These are phyloP conservation scores for Phytophthora pini DNA, from an alignment of 352 stramenopile species.

Conservation along the genomic window DNA sequence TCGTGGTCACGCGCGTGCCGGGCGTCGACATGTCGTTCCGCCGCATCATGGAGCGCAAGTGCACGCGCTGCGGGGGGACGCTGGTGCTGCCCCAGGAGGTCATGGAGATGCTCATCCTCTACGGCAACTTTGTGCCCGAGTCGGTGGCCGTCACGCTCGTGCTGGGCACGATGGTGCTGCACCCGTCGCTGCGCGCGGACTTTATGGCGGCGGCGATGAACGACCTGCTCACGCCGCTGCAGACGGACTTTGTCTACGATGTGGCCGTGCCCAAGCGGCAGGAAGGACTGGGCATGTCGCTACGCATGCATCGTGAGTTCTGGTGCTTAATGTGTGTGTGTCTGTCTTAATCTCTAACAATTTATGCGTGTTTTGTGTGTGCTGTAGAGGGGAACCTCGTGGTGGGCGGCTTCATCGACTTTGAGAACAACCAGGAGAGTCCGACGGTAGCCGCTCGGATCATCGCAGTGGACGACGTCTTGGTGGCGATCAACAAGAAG, in stretches of 20 bases:
- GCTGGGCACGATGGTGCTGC: constrained; percentile 70
- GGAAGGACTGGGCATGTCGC: constrained; percentile 84
- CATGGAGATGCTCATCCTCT: constrained; percentile 91
- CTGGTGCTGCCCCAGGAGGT: constrained; percentile 78
- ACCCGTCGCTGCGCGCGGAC: constrained; percentile 77
- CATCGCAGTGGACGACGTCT: constrained; percentile 77
- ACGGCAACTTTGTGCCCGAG: constrained; percentile 83
- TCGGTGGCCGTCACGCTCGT: constrained; percentile 66
- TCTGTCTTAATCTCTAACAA: constrained; percentile 14
- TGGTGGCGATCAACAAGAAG: constrained; percentile 91
- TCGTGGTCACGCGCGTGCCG: constrained; percentile 69
- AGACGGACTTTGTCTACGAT: constrained; percentile 88
- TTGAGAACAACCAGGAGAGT: constrained; percentile 83
- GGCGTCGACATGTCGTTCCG: constrained; percentile 86
- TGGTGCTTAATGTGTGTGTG: background rate
- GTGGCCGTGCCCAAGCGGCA: constrained; percentile 80
- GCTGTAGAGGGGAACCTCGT: constrained; percentile 75
- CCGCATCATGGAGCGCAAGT: constrained; percentile 83
- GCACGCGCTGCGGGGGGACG: constrained; percentile 61
- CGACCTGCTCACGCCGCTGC: constrained; percentile 76
- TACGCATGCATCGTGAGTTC: constrained; percentile 84
- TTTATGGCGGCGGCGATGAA: constrained; percentile 88
- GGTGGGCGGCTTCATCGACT: constrained; percentile 84
- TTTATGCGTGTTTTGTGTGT: background rate
- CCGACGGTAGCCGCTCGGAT: constrained; percentile 77